Base-by-base conservation (phyloP, 164 flowering plant genomes). In the Aristolochia californica region DNA sequence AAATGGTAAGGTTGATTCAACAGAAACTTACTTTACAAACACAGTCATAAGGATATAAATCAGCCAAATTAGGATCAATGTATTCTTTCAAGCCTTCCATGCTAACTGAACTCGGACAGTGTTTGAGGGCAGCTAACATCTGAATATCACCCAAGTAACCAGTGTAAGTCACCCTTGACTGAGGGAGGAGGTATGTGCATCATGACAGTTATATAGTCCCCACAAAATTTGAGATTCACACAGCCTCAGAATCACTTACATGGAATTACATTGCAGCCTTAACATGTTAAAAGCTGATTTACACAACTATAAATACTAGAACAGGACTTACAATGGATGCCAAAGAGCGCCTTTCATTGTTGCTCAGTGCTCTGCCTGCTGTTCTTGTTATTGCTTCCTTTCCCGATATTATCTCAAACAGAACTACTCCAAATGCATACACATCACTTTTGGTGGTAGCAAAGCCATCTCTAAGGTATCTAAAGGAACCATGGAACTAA, bases 341-440 rank as follows among this genome's bases (percentile, higher is more conserved):
- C 64, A 91, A 69, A n/a, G 98, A 84, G 25, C 96, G 94, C 48
- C 96, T 82, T 64, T 91, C 98, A 30, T 82, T 55, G 72, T 71
- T 80, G 66, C 77, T 80, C 16, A 53, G 59, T 69, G 56, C 61
- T 57, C 55, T 55, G 53, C 83, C 87, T 56, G 84, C 87, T 27
- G 83, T 75, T 66, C 75, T 68, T 53, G 84, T 84, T 47, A 80
- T 73, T 62, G 98, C 98, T 58, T 91, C 95, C 68, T 69, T 83
- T 40, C 96, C 98, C 1, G 96, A 80, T 66, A 88, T 70, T 47
- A 87, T 59, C 76, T 88, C 98, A 74, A 87, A 91, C 45, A 91
- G 91, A 34, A 91, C 93, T 56, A 91, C 82, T 34, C 96, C 98
- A 81, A 82, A 91, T 30, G 98, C 98, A 78, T 86, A 91, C 0